These are phyloP conservation scores for Cynara cardunculus DNA, from an alignment of 129 eudicot genomes.

Conservation along the genomic window DNA sequence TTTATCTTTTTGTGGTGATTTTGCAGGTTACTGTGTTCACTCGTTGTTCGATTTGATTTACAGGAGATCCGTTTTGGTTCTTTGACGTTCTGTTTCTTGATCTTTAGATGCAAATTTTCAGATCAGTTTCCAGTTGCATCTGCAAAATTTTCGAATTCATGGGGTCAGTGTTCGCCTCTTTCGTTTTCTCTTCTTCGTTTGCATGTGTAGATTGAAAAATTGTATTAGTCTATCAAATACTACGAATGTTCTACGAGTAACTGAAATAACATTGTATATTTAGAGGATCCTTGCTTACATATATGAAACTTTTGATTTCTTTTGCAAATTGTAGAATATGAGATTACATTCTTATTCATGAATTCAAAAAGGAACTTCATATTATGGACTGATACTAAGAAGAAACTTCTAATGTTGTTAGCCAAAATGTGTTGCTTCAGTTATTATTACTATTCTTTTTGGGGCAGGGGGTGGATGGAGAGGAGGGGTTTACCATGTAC, in stretches of 20 bases:
- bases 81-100: constrained; percentile 10
- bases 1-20: neutral
- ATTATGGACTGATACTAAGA: neutral
- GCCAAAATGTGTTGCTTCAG: neutral
- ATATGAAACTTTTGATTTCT: neutral
- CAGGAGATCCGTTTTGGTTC: constrained; percentile 15
- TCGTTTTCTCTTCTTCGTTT: neutral
- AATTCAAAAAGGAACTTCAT: neutral
- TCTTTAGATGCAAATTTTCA: constrained; percentile 36
- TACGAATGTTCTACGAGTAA: neutral
- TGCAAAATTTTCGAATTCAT: constrained; percentile 25
- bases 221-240: neutral
- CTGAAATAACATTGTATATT: neutral
- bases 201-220: neutral
- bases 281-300: neutral
- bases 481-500: neutral
- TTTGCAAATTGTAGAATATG: constrained; percentile 4
- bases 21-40: constrained; percentile 26
- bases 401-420: neutral
- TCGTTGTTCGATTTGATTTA: constrained; percentile 16
- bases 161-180: constrained; percentile 37
- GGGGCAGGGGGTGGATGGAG: neutral
- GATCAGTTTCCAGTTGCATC: constrained; percentile 35
- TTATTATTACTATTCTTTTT: neutral
- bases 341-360: neutral